Evolutionary conservation across 768 basidiomycete species (phyloP).

Genomic region (Lactarius akahatsu): DNA sequence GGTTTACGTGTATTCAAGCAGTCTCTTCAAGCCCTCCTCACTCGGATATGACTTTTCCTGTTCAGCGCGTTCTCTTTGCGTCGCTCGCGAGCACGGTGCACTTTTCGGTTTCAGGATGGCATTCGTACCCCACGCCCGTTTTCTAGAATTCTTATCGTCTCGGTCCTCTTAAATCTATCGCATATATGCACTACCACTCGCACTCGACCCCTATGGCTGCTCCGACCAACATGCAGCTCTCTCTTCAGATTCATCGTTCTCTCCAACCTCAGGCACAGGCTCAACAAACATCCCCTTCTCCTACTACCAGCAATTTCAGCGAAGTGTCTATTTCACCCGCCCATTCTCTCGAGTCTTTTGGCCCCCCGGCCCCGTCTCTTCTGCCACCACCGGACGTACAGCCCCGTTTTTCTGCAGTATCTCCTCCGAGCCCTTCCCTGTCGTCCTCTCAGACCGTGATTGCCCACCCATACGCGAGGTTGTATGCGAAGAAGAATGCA

Average conservation of each 20-base stretch:
- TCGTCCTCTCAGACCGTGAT: slow-evolving; percentile 37
- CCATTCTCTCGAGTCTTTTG: slow-evolving; percentile 20
- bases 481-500: slow-evolving; percentile 55
- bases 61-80: slow-evolving; percentile 10
- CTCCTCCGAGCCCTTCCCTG: slow-evolving; percentile 4
- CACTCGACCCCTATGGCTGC: slow-evolving; percentile 14
- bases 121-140: slow-evolving; percentile 22
- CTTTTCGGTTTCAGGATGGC: slow-evolving; percentile 27
- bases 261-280: slow-evolving; percentile 15
- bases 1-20: slow-evolving; percentile 20
- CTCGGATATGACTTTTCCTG: slow-evolving; percentile 14
- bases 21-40: slow-evolving; percentile 5
- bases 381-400: slow-evolving; percentile 23
- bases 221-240: slow-evolving; percentile 15
- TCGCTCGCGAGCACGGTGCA: slow-evolving; percentile 20
- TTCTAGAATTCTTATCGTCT: slow-evolving; percentile 18
- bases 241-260: slow-evolving; percentile 18
- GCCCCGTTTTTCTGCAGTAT: slow-evolving; percentile 16
- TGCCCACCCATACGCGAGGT: slow-evolving; percentile 66
- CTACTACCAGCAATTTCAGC: slow-evolving; percentile 27
- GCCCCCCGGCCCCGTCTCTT: slow-evolving; percentile 27
- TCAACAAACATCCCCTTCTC: slow-evolving; percentile 26
- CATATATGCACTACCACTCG: not conserved
- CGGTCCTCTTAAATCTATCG: slow-evolving; percentile 1
- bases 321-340: slow-evolving; percentile 21